A percentile compares a stretch with the other conserved stretches of the same genome.
Conservation (phyloP, 2,329 filamentous ascomycete species). For the Trichoderma pleuroti region DNA sequence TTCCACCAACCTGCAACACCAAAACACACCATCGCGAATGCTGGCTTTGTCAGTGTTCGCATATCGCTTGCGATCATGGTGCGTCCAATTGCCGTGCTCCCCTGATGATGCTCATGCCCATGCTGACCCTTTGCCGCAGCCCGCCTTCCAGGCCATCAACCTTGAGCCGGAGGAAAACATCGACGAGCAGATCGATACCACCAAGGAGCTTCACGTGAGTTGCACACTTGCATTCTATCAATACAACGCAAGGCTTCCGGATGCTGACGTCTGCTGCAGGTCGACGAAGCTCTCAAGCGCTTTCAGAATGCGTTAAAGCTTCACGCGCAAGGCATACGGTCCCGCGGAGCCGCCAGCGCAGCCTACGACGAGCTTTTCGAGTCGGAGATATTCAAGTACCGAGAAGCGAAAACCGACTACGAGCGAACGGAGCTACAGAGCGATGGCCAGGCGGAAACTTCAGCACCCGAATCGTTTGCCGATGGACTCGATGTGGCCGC, state of each 20-base stretch:
- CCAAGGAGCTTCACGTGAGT: conserved; percentile 78
- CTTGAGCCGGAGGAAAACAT: conserved; percentile 87
- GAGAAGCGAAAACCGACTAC: conserved; percentile 82
- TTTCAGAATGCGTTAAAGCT: conserved; percentile 89
- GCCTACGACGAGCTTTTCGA: conserved; percentile 84
- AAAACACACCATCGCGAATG: conserved; percentile 11
- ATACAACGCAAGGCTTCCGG: accelerated
- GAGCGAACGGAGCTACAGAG: conserved; percentile 62
- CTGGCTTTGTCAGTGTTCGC: background rate
- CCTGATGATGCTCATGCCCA: too few species aligned
- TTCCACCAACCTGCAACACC: background rate
- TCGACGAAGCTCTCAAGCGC: conserved; percentile 92
- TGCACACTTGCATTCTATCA: accelerated
- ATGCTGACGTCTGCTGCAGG: conserved; percentile 41
- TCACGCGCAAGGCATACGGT: conserved; percentile 78
- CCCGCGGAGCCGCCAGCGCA: conserved; percentile 69
- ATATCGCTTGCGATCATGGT: conserved; percentile 21
- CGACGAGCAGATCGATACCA: conserved; percentile 91
- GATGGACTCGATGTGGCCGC: conserved; percentile 54
- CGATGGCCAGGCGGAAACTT: conserved; percentile 42
- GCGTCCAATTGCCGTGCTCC: background rate
- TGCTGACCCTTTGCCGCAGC: conserved; percentile 35
- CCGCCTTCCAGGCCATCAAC: conserved; percentile 82
- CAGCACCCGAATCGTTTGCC: conserved; percentile 45
- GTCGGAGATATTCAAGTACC: conserved; percentile 91